Conservation (phyloP, 345 rosid species). For the Trapa incisa region DNA sequence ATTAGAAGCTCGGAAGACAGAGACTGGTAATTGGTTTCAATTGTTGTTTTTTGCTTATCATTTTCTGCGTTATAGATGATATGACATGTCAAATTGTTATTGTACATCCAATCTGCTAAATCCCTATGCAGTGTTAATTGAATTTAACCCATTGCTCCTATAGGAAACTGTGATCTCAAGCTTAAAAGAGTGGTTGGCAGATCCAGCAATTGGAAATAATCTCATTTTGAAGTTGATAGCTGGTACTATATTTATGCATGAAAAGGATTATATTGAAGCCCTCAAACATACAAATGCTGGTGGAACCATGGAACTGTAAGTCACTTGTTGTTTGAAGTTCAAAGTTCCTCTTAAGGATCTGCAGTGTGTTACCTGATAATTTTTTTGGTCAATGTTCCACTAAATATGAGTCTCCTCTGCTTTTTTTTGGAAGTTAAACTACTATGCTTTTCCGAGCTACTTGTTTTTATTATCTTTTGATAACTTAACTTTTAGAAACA, state of each 20-base stretch:
- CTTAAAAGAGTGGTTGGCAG: constrained; percentile 84
- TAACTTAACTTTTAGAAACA: too few relatives aligned
- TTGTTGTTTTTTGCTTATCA: not conserved
- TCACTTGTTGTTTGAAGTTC: constrained; percentile 6
- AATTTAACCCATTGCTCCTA: constrained; percentile 1
- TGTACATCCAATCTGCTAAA: not conserved
- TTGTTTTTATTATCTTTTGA: too few relatives aligned
- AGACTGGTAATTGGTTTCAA: not conserved
- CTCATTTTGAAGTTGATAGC: constrained; percentile 65
- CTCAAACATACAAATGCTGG: constrained; percentile 87
- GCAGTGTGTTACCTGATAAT: too few relatives aligned
- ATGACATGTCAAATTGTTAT: not conserved
- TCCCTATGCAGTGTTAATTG: not conserved
- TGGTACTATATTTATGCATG: constrained; percentile 82
- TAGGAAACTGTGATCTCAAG: constrained; percentile 76
- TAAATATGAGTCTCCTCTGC: too few relatives aligned
- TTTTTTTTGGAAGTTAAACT: too few relatives aligned
- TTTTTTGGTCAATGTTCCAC: not conserved
- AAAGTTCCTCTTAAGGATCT: not conserved
- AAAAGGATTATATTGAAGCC: constrained; percentile 84
- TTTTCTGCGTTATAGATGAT: not conserved
- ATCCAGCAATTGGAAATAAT: constrained; percentile 77
- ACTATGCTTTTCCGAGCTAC: too few relatives aligned
- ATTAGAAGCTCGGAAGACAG: too few relatives aligned
- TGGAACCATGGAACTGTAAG: constrained; percentile 94